These are phyloP conservation scores for Casuarina glauca DNA, from an alignment of 306 rosid species.

Conservation along the genomic window DNA sequence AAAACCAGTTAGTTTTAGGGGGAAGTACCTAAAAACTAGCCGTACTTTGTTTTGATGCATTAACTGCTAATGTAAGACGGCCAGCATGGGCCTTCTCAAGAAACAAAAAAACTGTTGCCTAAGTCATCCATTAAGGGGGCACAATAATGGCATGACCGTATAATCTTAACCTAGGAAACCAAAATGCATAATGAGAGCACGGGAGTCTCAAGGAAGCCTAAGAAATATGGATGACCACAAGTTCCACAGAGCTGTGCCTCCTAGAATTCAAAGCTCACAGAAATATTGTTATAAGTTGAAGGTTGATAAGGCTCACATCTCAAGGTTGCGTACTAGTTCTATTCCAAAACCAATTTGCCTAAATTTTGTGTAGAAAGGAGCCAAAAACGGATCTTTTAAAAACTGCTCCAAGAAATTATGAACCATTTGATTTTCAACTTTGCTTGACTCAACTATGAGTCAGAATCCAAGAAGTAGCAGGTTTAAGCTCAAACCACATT, in stretches of 20 bases:
- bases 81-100: neutral
- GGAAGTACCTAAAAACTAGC: neutral
- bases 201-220: neutral
- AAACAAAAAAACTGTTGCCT: neutral
- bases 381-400: neutral
- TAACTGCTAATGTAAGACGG: neutral
- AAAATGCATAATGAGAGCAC: constrained; percentile 9
- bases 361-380: neutral
- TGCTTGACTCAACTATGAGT: neutral
- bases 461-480: neutral
- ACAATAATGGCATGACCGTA: neutral
- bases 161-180: constrained; percentile 1
- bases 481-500: neutral
- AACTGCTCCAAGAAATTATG: neutral
- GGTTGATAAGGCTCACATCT: neutral
- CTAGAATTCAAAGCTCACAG: neutral
- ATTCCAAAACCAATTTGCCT: neutral
- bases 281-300: neutral
- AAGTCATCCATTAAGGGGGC: neutral
- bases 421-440: neutral
- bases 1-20: neutral
- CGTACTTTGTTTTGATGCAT: neutral
- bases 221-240: neutral
- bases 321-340: neutral
- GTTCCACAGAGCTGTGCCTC: neutral